These are phyloP conservation scores for Nannizzia gypsea DNA, from an alignment of 2,329 filamentous ascomycete species.

Conservation along the genomic window DNA sequence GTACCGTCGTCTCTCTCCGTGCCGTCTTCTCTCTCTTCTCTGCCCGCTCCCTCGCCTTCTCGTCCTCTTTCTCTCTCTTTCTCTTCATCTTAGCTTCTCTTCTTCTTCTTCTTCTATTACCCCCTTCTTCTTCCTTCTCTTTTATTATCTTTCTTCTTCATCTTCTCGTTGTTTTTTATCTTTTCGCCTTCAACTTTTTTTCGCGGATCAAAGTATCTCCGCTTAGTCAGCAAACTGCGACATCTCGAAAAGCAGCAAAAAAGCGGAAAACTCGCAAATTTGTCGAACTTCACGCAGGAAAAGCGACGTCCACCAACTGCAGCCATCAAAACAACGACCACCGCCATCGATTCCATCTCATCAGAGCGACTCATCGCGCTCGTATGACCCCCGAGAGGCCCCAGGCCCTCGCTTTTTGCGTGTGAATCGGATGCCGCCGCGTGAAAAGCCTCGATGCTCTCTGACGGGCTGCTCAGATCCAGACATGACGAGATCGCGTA, in stretches of 20 bases:
- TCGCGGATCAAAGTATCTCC: not conserved
- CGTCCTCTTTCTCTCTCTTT: not conserved
- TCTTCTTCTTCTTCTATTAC: not conserved
- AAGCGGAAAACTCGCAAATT: not conserved
- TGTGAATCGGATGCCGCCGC: constrained; percentile 40
- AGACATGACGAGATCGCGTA: constrained; percentile 43
- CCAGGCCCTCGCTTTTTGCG: constrained; percentile 31
- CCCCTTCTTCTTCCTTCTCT: not conserved
- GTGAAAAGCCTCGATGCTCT: constrained; percentile 39
- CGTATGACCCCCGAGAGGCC: constrained; percentile 32
- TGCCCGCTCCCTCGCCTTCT: not conserved
- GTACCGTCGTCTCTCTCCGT: constrained; percentile 47
- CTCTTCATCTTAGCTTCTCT: not conserved
- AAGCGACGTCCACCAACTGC: constrained; percentile 16
- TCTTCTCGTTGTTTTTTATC: not conserved
- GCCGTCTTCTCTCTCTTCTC: constrained; percentile 14
- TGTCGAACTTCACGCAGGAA: not conserved
- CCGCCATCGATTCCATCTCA: constrained; percentile 33
- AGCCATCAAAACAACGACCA: constrained; percentile 28
- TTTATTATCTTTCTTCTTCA: not conserved
- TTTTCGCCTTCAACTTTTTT: not conserved
- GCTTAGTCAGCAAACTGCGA: not conserved
- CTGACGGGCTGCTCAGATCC: constrained; percentile 39
- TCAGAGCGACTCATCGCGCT: constrained; percentile 34
- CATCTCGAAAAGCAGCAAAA: not conserved